These are phyloP conservation scores for Aspergillus luchuensis DNA, from an alignment of 2,329 filamentous ascomycete species.

Conservation along the genomic window DNA sequence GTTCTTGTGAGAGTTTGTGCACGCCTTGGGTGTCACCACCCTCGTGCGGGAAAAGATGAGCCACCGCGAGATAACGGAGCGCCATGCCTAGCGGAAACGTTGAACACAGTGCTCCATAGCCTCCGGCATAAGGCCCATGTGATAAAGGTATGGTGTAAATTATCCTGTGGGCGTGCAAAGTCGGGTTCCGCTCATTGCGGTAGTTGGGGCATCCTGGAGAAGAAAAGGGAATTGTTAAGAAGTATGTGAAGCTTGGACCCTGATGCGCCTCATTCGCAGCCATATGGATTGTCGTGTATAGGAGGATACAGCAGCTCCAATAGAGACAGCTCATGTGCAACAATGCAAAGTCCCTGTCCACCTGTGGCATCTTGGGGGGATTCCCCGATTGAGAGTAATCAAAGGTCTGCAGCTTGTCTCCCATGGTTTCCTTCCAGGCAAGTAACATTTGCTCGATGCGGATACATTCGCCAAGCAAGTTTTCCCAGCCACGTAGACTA, in stretches of 20 bases:
- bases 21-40: background rate
- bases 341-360: slow-evolving; percentile 1
- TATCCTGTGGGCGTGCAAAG: slow-evolving; percentile 3
- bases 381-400: background rate
- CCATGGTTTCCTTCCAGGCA: background rate
- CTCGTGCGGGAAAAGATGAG: slow-evolving; percentile 4
- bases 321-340: slow-evolving; percentile 2
- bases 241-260: background rate
- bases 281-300: slow-evolving; percentile 5
- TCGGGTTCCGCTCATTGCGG: background rate
- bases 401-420: background rate
- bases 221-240: slow-evolving; percentile 3
- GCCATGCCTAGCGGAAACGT: slow-evolving; percentile 5
- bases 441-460: background rate
- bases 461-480: background rate
- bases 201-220: background rate
- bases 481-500: background rate
- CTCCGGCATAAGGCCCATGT: background rate
- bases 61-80: background rate
- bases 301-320: slow-evolving; percentile 7
- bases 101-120: slow-evolving; percentile 6
- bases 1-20: background rate
- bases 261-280: background rate
- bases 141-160: background rate
- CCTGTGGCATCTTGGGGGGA: background rate